phyloP scores from a whole-genome alignment of 2,329 filamentous ascomycete genomes.

The Periconia macrospinosa region DNA sequence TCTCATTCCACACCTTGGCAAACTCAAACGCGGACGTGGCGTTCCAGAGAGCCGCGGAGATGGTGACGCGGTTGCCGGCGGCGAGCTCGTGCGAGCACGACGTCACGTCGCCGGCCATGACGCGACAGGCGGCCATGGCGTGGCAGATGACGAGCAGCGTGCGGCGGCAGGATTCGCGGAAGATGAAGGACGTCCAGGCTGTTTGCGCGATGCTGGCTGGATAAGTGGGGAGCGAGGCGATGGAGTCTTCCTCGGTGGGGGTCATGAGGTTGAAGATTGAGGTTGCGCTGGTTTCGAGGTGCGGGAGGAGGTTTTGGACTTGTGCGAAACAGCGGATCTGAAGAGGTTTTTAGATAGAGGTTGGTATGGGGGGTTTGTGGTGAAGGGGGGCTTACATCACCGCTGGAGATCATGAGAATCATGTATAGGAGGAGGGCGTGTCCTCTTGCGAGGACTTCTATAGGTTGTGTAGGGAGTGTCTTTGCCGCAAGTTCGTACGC shows the following conservation, averaged over 20 bases:
- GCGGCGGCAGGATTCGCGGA: slow-evolving; percentile 58
- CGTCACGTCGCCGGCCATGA: slow-evolving; percentile 17
- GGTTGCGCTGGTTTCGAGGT: slow-evolving; percentile 17
- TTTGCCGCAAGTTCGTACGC: slow-evolving; percentile 47
- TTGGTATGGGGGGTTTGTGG: not conserved
- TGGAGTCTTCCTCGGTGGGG: slow-evolving; percentile 13
- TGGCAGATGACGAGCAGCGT: slow-evolving; percentile 56
- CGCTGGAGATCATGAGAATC: slow-evolving; percentile 29
- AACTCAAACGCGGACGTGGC: slow-evolving; percentile 34
- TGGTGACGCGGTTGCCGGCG: slow-evolving; percentile 17
- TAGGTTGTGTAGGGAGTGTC: slow-evolving; percentile 10
- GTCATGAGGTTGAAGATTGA: slow-evolving; percentile 9
- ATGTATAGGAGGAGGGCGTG: slow-evolving; percentile 36
- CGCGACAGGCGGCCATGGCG: slow-evolving; percentile 35
- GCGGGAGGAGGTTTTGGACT: slow-evolving; percentile 17
- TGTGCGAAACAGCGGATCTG: slow-evolving; percentile 20
- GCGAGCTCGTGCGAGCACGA: slow-evolving; percentile 15
- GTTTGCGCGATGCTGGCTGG: slow-evolving; percentile 38
- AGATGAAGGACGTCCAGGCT: slow-evolving; percentile 57
- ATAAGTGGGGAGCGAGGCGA: slow-evolving; percentile 39
- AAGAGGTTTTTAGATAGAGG: not conserved
- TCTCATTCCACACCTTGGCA: slow-evolving; percentile 34
- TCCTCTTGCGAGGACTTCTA: slow-evolving; percentile 28
- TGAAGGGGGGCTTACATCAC: slow-evolving; percentile 15
- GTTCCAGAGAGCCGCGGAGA: slow-evolving; percentile 34